Evolutionary conservation across 2,329 filamentous ascomycete genomes (phyloP), one percentile per base, ranked within the genome.

Genomic region (Venturia pyrina): DNA sequence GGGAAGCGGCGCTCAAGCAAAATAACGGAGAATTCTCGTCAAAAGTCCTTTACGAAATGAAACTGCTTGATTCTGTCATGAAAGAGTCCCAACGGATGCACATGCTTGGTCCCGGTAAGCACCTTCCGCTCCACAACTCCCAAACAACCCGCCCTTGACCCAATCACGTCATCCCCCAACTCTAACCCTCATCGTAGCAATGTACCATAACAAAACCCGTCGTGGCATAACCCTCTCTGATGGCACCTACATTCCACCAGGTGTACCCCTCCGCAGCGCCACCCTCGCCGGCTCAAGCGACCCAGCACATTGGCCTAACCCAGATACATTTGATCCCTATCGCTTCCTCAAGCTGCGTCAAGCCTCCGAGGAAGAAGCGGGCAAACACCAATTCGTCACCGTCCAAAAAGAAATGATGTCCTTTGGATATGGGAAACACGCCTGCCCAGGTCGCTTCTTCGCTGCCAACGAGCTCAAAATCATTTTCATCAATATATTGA

Each of bases 401-500:
- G 8, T 34, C 2, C 10, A 5, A 19, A 28, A 56, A 7, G 43
- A 40, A 5, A 57, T 66, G 37, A 44, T 66, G 5, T 5, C 28
- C 2, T 66, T 66, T 34, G 46, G 41, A 10, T 62, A 66, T 32
- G 65, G 65, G 11, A 41, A 61, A 19, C 65, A 66, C 34, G 65
- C 65, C 17, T 66, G 65, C 65, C 78, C 77, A 0, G 79, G 79
- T 0, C 74, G 78, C 1, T 81, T 80, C 75, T 80, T 81, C 68
- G 79, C 79, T 8, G 72, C 72, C 37, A 76, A 79, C 68, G 76
- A 80, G 73, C 77, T 80, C 71, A 81, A 81, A 70, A 70, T 80
- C 68, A 75, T 80, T 28, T 68, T 81, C n/a, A 75, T 76, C 1
- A 70, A 76, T 59, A 70, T 77, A 3, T 68, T 80, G 13, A 62